Evolutionary conservation across 441 rosid genomes (phyloP), one percentile per base, ranked within the genome.

Genomic region (Populus tomentosa): DNA sequence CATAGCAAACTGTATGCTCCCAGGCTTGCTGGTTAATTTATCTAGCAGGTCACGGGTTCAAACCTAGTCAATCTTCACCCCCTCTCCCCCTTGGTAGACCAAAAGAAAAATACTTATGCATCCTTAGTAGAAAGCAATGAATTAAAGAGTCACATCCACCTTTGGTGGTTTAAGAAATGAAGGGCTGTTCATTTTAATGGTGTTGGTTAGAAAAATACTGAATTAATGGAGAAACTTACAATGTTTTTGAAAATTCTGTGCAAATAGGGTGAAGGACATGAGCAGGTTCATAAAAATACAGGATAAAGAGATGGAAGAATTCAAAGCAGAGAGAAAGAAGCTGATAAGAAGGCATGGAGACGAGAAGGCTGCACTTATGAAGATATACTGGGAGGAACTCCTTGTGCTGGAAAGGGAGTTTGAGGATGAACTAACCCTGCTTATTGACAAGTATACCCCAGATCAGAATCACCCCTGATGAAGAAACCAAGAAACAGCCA

Each of bases 251-350:
- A 71, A 72, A 66, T 65, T 65, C 24, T 32, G 9, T 72, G 67
- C 13, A 20, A 72, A 67, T 30, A 78, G 77, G 77, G 30, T 5
- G 59, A 61, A 72, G 40, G 68, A 56, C 53, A 61, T 8, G 18
- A 32, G 3, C 7, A 30, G 16, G 26, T 33, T 64, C 5, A 24
- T 61, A 10, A 64, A 53, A 24, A 10, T 78, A 16, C 36, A 65
- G 76, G 72, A 72, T 38, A 56, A 72, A 24, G 62, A 78, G 30
- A 67, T 78, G 64, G 73, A 72, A 23, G 80, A 78, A 78, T 78
- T 64, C 65, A 13, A 78, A 78, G 69, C 62, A 1, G 74, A 73
- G 53, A 78, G 64, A 73, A 40, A 68, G 42, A 78, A 53, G 64
- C 20, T 78, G 46, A 73, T 67, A 59, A n/a, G 46, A 78, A 28